Evolutionary conservation across 345 rosid species (phyloP).

Genomic region (Aquilaria yunnanensis): DNA sequence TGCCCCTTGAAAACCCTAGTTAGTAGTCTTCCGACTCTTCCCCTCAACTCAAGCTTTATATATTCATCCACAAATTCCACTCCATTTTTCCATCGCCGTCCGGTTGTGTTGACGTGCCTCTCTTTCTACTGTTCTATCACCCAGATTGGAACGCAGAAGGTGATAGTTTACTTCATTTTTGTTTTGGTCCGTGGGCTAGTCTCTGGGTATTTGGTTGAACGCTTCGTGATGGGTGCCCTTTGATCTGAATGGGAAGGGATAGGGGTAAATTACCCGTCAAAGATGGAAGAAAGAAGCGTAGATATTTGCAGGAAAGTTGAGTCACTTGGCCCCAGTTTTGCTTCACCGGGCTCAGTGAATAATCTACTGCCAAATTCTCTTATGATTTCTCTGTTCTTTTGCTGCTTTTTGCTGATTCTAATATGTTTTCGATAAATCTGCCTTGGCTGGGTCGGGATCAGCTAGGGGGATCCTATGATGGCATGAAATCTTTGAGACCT

Average conservation of each 20-base stretch:
- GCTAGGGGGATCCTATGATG: slow-evolving; percentile 39
- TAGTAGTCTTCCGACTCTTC: no score
- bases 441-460: no score
- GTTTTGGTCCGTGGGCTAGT: neutral
- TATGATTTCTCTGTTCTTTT: rapidly evolving
- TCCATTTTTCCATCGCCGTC: no score
- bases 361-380: slow-evolving; percentile 25
- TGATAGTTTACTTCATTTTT: no score
- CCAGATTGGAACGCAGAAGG: no score
- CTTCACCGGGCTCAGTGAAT: slow-evolving; percentile 37
- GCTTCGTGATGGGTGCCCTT: slow-evolving; percentile 26
- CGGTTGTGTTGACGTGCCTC: no score
- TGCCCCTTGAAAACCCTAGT: no score
- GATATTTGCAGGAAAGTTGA: slow-evolving; percentile 45
- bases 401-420: no score
- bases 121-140: no score
- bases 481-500: slow-evolving; percentile 57
- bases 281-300: slow-evolving; percentile 19
- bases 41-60: no score
- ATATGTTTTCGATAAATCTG: no score
- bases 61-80: no score
- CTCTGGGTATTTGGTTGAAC: neutral
- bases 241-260: slow-evolving; percentile 1
- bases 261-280: slow-evolving; percentile 10
- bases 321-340: slow-evolving; percentile 29